Evolutionary conservation across 495 filamentous ascomycete genomes (phyloP), one percentile per base, ranked within the genome.

Genomic region (Talaromyces thailandensis): DNA sequence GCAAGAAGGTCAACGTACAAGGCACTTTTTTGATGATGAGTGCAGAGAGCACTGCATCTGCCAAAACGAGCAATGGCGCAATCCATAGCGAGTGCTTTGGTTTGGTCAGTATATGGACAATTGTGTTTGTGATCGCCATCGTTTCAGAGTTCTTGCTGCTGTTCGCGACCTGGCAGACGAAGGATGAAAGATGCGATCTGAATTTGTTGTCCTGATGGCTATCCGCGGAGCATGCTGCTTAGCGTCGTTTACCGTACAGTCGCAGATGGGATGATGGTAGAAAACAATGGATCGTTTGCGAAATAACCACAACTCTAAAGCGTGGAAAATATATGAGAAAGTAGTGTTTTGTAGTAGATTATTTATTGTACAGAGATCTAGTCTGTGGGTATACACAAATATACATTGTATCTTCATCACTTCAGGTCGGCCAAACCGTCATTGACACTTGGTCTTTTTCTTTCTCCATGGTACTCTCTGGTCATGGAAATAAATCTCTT

Each of bases 11-110:
- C 28, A 62, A 64, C 87, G 76, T 79, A 97, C 93, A 98, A 43
- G 93, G 86, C 59, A 97, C 82, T 69, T 88, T 94, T 82, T 83
- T 84, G 62, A 98, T 91, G 62, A 98, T 83, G 29, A 90, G 71
- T 23, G 73, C 80, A 69, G 86, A 92, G 18, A 98, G 82, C 28
- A 83, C 67, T 4, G 88, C 86, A 68, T 98, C 94, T 45, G 79
- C 77, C n/a, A 87, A 65, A 58, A 96, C 75, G 2, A 97, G 78
- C 0, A 88, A 71, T 3, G 89, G 86, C 5, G 82, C 78, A 55
- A 88, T 74, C 86, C 86, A 88, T 85, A 66, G 70, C 37, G 82
- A 79, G 63, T 88, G 83, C 56, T 74, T 75, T 21, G 81, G 79
- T 63, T 86, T 79, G 31, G 61, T 71, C 5, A 79, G 70, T 37